Evolutionary conservation across 2,329 filamentous ascomycete species (phyloP).

Genomic region (Plectosphaerella plurivora): DNA sequence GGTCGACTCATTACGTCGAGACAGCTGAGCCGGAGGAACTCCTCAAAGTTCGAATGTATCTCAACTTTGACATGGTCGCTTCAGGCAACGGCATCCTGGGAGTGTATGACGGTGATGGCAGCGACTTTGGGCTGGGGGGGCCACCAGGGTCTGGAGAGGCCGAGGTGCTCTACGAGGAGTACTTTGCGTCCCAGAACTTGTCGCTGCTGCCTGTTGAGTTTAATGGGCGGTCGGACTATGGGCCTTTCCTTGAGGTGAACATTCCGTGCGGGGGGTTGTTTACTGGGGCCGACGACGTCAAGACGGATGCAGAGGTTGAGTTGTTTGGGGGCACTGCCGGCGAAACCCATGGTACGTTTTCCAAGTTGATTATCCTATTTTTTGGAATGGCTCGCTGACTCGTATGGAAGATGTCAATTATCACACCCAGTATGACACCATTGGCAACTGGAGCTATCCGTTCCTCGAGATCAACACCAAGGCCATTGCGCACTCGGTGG

Average conservation of each 20-base stretch:
- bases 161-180: constrained; percentile 44
- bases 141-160: constrained; percentile 49
- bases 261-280: constrained; percentile 55
- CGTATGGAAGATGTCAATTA: constrained; percentile 40
- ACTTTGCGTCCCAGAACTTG: constrained; percentile 34
- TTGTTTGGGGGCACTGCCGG: constrained; percentile 52
- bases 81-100: constrained; percentile 16
- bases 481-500: constrained; percentile 49
- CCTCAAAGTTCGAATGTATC: constrained; percentile 41
- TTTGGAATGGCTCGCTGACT: too few relatives aligned
- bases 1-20: constrained; percentile 52
- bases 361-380: too few relatives aligned
- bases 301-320: constrained; percentile 47
- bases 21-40: constrained; percentile 42
- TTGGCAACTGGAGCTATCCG: constrained; percentile 47
- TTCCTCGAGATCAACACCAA: constrained; percentile 51
- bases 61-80: constrained; percentile 16
- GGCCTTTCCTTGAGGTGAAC: constrained; percentile 49
- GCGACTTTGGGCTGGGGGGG: constrained; percentile 43
- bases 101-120: constrained; percentile 45
- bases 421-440: constrained; percentile 46
- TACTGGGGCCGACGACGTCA: constrained; percentile 55
- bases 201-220: constrained; percentile 45
- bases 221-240: constrained; percentile 56
- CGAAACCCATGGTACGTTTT: constrained; percentile 33